Conservation (phyloP, 805 yeast species). For the Yarrowia sp. region DNA sequence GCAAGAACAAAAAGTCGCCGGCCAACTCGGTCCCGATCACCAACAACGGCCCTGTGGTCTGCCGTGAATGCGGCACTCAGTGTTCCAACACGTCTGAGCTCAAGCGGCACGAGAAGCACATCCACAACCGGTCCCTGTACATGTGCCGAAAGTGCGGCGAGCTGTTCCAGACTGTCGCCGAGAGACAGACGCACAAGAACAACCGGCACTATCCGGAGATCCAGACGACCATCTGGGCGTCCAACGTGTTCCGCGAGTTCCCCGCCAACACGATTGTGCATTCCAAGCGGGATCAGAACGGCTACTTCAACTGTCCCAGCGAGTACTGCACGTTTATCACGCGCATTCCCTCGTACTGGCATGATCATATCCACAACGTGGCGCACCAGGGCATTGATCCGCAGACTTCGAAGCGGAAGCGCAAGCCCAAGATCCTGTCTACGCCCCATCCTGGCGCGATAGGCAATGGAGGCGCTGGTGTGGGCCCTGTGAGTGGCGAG, state of each 20-base stretch:
- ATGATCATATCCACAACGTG: conserved; percentile 34
- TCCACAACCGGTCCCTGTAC: conserved; percentile 31
- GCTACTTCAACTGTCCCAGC: conserved; percentile 34
- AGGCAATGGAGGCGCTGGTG: conserved; percentile 17
- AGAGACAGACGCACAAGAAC: conserved; percentile 35
- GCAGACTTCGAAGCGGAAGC: conserved; percentile 31
- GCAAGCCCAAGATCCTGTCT: conserved; percentile 18
- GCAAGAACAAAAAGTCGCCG: conserved; percentile 23
- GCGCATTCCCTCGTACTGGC: conserved; percentile 35
- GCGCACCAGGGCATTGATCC: conserved; percentile 35
- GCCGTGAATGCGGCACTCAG: conserved; percentile 31
- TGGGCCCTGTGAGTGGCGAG: conserved; percentile 20
- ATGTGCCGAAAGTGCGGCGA: conserved; percentile 35
- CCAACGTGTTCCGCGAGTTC: conserved; percentile 32
- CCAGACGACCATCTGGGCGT: conserved; percentile 29
- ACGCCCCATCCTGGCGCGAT: conserved; percentile 19
- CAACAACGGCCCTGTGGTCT: conserved; percentile 27
- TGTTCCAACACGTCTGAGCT: conserved; percentile 31
- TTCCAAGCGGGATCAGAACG: conserved; percentile 31
- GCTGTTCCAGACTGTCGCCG: conserved; percentile 34
- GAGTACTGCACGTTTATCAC: conserved; percentile 34
- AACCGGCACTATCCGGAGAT: conserved; percentile 34
- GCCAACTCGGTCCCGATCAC: conserved; percentile 24
- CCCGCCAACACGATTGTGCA: conserved; percentile 29
- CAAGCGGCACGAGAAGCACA: conserved; percentile 32